Evolutionary conservation across 441 rosid genomes (phyloP).

Genomic region (Erodium texanum): DNA sequence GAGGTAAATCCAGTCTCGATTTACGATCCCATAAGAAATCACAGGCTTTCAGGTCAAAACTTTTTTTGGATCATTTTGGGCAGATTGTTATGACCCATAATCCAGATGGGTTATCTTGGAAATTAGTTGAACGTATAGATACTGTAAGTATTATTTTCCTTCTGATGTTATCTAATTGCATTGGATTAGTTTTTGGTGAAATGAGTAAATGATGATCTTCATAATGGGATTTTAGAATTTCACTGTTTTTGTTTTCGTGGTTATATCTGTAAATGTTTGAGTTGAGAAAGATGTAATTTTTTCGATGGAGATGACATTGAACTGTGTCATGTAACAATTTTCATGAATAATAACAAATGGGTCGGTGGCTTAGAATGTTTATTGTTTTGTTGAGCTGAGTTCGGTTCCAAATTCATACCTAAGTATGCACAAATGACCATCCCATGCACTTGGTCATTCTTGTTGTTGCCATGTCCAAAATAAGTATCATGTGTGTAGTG

Average conservation of each 20-base stretch:
- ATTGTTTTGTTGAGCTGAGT: not conserved
- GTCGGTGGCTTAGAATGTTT: not conserved
- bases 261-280: not conserved
- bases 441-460: not conserved
- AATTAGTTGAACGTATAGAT: slow-evolving; percentile 35
- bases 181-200: not conserved
- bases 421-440: not conserved
- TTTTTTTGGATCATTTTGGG: slow-evolving; percentile 60
- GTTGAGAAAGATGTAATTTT: not conserved
- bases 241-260: not conserved
- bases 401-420: not conserved
- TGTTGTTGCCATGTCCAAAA: not conserved
- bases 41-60: slow-evolving; percentile 26
- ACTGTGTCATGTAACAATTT: not conserved
- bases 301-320: not conserved
- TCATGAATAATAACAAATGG: not conserved
- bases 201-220: not conserved
- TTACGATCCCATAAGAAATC: slow-evolving; percentile 16
- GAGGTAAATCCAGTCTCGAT: slow-evolving; percentile 14
- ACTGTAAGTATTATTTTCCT: slow-evolving; percentile 33
- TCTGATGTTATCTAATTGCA: not conserved
- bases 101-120: slow-evolving; percentile 68
- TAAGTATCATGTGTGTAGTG: slow-evolving; percentile 2
- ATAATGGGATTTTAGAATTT: not conserved
- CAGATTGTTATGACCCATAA: slow-evolving; percentile 40